These are phyloP conservation scores for Stentor roeselii DNA, from an alignment of 73 alveolate genomes.

Conservation along the genomic window DNA sequence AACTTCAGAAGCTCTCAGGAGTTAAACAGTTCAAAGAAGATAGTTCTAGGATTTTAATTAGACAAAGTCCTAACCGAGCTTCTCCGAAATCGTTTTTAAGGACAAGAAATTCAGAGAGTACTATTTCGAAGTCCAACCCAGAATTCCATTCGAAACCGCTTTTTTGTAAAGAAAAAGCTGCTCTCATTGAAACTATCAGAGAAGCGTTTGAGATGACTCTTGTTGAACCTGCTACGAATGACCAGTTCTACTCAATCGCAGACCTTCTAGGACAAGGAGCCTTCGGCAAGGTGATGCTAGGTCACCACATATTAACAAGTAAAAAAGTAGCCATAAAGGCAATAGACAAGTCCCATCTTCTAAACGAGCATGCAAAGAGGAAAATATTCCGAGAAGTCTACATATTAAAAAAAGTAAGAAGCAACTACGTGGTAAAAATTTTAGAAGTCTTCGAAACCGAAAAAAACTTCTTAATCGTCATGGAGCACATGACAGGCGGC, in stretches of 20 bases:
- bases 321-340: conserved; percentile 92
- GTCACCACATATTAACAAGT: conserved; percentile 83
- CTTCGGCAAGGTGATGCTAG: conserved; percentile 93
- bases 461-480: conserved; percentile 87
- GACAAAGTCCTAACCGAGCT: background rate
- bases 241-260: conserved; percentile 49
- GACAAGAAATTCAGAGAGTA: background rate
- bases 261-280: conserved; percentile 95
- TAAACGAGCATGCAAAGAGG: conserved; percentile 38
- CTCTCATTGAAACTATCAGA: background rate
- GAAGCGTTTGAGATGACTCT: background rate
- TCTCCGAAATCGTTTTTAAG: background rate
- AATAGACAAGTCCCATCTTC: conserved; percentile 48
- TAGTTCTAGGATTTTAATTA: background rate
- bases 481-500: conserved; percentile 90
- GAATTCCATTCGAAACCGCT: background rate
- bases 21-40: background rate
- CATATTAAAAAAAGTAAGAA: conserved; percentile 39
- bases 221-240: background rate
- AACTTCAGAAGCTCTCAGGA: background rate
- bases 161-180: background rate
- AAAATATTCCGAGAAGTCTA: conserved; percentile 17
- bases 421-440: conserved; percentile 53
- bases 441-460: conserved; percentile 68
- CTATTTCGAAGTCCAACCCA: background rate